phyloP scores from a whole-genome alignment of 1,139 yeast genomes.

The Yamadazyma songkhlaensis region DNA sequence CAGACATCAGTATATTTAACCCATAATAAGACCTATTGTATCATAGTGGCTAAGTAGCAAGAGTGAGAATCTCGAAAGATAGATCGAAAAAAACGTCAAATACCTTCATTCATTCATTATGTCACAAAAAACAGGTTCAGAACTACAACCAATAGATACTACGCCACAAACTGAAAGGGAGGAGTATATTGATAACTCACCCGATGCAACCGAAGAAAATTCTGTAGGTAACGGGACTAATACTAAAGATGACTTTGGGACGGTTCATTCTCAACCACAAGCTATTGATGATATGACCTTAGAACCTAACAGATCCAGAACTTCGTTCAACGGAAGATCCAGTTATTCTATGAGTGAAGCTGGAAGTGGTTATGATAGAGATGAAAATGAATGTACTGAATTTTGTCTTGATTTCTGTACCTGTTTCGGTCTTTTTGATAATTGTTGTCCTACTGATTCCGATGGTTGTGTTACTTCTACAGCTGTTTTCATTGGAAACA shows the following conservation, averaged over 20 bases:
- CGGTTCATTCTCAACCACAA: slow-evolving; percentile 16
- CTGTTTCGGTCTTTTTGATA: slow-evolving; percentile 43
- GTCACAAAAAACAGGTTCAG: slow-evolving; percentile 6
- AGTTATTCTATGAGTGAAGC: slow-evolving; percentile 22
- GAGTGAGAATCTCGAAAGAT: background rate
- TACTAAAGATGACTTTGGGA: slow-evolving; percentile 7
- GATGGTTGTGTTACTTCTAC: slow-evolving; percentile 40
- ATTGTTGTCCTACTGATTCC: slow-evolving; percentile 41
- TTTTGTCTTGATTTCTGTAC: slow-evolving; percentile 37
- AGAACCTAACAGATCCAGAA: slow-evolving; percentile 8
- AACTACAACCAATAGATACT: slow-evolving; percentile 11
- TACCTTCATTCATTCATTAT: slow-evolving; percentile 1
- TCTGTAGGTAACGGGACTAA: slow-evolving; percentile 1
- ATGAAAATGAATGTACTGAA: slow-evolving; percentile 42
- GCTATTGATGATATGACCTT: slow-evolving; percentile 15
- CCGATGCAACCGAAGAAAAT: background rate
- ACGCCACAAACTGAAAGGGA: slow-evolving; percentile 13
- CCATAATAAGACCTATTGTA: background rate
- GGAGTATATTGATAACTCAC: slow-evolving; percentile 4
- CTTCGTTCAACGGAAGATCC: slow-evolving; percentile 12
- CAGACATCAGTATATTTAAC: too few relatives aligned
- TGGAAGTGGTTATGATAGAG: slow-evolving; percentile 36
- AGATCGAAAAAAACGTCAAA: background rate
- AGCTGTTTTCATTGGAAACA: slow-evolving; percentile 39
- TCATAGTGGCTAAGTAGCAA: slow-evolving; percentile 1